These are phyloP conservation scores for Pseudophaeomoniella oleicola DNA, from an alignment of 2,329 filamentous ascomycete species.

Conservation along the genomic window DNA sequence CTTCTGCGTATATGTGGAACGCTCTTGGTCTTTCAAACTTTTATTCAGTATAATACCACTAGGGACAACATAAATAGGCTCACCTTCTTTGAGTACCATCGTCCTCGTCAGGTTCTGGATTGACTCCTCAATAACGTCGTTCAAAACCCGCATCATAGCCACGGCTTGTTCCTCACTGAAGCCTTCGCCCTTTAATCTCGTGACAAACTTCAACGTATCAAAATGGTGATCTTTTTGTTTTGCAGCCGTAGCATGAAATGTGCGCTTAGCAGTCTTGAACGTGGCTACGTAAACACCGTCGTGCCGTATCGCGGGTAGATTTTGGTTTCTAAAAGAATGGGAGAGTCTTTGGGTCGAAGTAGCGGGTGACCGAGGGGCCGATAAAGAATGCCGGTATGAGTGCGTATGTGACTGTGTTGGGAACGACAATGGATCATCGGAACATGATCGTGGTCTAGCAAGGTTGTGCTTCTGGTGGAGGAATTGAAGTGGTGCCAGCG, in stretches of 20 bases:
- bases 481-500: neutral
- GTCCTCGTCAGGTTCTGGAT: conserved; percentile 95
- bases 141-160: conserved; percentile 96
- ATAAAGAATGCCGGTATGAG: neutral
- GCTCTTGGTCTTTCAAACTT: conserved; percentile 33
- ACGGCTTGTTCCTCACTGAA: conserved; percentile 92
- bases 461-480: neutral
- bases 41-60: no score
- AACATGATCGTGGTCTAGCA: neutral
- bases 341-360: neutral
- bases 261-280: conserved; percentile 21
- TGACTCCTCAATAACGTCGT: conserved; percentile 94
- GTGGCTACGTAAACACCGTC: conserved; percentile 33
- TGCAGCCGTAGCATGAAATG: conserved; percentile 54
- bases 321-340: neutral
- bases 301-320: conserved; percentile 19
- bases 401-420: neutral
- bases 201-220: conserved; percentile 94
- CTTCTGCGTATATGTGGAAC: conserved; percentile 59
- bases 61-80: no score
- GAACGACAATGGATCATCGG: neutral
- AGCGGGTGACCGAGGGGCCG: neutral
- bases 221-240: conserved; percentile 77
- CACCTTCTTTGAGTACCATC: conserved; percentile 93
- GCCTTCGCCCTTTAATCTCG: conserved; percentile 74